Evolutionary conservation across 2,329 filamentous ascomycete genomes (phyloP), one percentile per base, ranked within the genome.

Genomic region (Fusarium sp.): DNA sequence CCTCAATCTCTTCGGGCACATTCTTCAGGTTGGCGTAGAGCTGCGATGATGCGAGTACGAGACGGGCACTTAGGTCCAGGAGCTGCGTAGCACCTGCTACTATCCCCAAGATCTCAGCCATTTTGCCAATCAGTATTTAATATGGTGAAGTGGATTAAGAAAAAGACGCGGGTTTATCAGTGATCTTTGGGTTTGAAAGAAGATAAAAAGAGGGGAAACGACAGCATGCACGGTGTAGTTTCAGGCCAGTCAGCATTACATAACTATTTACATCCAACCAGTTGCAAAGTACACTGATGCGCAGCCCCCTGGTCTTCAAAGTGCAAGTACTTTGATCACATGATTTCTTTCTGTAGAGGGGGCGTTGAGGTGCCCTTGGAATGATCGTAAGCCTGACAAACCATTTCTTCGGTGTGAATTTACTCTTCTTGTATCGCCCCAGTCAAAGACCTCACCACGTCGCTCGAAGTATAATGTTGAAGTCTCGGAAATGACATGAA

Each of bases 191-290:
- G 5, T 5, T 11, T n/a, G 16, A n/a, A 37, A 10, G 16, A 11
- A n/a, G n/a, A 10, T 1, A 5, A 11, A 11, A n/a, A 37, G 32
- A 37, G 34, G 34, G 10, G 34, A n/a, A 37, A 37, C 5, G 5
- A 18, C 16, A 34, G 6, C 0, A 3, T n/a, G 3, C 9, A 4
- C 5, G n/a, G n/a, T n/a, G n/a, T n/a, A n/a, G n/a, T n/a, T n/a
- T n/a, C n/a, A n/a, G n/a, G n/a, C n/a, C n/a, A n/a, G n/a, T n/a
- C n/a, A n/a, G n/a, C n/a, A n/a, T 37, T 37, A 37, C 34, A 37
- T n/a, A 37, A 37, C 9, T 11, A n/a, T n/a, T 4, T 11, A 7
- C 5, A n/a, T 11, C 34, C 34, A 37, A 37, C 5, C 9, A 37
- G 0, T n/a, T 7, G 5, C 18, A 37, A 37, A 37, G 16, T n/a